phyloP scores from a whole-genome alignment of 805 yeast species.

The Ogataea pignaliae region DNA sequence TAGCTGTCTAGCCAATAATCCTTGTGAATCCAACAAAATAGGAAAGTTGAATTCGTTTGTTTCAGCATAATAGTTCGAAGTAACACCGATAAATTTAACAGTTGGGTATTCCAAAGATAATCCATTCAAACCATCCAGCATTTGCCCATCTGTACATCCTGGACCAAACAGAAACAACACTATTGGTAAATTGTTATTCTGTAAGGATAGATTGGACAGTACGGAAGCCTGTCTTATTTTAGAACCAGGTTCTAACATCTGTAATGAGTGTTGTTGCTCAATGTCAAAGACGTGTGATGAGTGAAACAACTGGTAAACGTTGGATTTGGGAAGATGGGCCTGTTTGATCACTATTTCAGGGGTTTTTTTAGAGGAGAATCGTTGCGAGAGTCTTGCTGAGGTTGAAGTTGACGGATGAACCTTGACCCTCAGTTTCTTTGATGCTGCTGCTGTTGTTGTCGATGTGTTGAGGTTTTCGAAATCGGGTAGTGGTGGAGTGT shows the following conservation, averaged over 20 bases:
- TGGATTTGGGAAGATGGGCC: slow-evolving; percentile 16
- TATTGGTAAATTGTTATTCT: slow-evolving; percentile 5
- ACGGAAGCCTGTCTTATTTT: not conserved
- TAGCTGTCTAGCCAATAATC: slow-evolving; percentile 21
- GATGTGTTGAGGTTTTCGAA: too few species aligned
- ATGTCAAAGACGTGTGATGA: not conserved
- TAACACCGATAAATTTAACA: slow-evolving; percentile 17
- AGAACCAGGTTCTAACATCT: slow-evolving; percentile 3
- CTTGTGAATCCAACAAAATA: slow-evolving; percentile 24
- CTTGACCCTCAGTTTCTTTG: too few species aligned
- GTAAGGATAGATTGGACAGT: not conserved
- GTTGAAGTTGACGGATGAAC: too few species aligned
- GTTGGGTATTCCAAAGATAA: not conserved
- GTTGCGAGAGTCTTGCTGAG: not conserved
- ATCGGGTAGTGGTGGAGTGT: too few species aligned
- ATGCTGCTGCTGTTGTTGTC: too few species aligned
- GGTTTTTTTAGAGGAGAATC: slow-evolving; percentile 1
- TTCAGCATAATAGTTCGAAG: slow-evolving; percentile 12
- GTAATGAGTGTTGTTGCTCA: not conserved
- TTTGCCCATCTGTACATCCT: slow-evolving; percentile 9
- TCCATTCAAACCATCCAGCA: slow-evolving; percentile 4
- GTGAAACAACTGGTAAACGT: slow-evolving; percentile 8
- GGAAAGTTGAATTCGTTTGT: slow-evolving; percentile 21
- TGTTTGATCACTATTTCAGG: slow-evolving; percentile 17
- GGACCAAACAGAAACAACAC: slow-evolving; percentile 15